phyloP scores from a whole-genome alignment of 1,284 basidiomycete species.

The Cystobasidiaceae sp. region DNA sequence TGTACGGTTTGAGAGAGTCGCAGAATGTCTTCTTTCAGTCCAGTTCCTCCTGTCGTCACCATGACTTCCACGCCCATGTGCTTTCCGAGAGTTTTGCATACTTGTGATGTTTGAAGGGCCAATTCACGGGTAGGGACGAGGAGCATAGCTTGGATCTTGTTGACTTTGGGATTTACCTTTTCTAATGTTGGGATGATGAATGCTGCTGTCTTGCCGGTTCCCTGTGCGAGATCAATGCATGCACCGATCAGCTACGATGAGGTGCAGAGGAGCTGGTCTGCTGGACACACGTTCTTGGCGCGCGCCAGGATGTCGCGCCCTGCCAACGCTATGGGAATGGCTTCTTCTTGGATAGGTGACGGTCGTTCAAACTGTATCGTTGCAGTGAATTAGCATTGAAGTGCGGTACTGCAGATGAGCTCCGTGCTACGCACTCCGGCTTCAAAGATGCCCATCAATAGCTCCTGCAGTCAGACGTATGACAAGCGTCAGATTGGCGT shows the following conservation, averaged over 20 bases:
- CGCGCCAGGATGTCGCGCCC: slow-evolving; percentile 66
- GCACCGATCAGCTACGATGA: neutral
- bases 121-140: slow-evolving; percentile 93
- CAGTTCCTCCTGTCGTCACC: slow-evolving; percentile 98
- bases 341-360: slow-evolving; percentile 95
- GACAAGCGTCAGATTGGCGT: neutral
- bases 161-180: slow-evolving; percentile 76
- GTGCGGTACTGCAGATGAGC: neutral
- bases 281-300: slow-evolving; percentile 50
- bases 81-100: slow-evolving; percentile 94
- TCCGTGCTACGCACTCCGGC: slow-evolving; percentile 55
- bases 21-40: slow-evolving; percentile 95
- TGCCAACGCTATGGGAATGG: slow-evolving; percentile 48
- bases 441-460: slow-evolving; percentile 90
- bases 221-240: neutral
- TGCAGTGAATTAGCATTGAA: neutral
- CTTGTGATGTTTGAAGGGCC: slow-evolving; percentile 92
- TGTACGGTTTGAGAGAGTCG: slow-evolving; percentile 86
- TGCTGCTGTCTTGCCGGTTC: slow-evolving; percentile 74
- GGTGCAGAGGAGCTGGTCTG: neutral
- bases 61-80: slow-evolving; percentile 94
- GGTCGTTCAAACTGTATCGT: slow-evolving; percentile 75
- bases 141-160: slow-evolving; percentile 90
- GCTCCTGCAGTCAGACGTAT: slow-evolving; percentile 49
- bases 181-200: slow-evolving; percentile 97